phyloP scores from a whole-genome alignment of 2,329 filamentous ascomycete genomes.

The Fusarium dlaminii region DNA sequence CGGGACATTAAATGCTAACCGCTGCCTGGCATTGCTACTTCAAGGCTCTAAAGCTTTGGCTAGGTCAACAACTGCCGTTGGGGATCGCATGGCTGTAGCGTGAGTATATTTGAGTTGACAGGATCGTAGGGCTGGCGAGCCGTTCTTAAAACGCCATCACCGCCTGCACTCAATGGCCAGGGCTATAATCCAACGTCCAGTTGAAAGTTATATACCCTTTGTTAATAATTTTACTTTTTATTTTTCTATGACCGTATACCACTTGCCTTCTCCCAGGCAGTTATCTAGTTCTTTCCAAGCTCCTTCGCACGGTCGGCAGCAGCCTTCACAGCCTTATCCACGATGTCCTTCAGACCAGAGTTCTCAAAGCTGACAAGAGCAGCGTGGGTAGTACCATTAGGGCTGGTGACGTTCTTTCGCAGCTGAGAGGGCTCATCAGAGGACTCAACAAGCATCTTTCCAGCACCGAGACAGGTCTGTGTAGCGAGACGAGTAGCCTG shows the following conservation, averaged over 20 bases:
- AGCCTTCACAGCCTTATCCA: constrained; percentile 58
- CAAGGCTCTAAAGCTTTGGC: too few relatives aligned
- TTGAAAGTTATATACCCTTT: too few relatives aligned
- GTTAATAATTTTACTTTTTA: not conserved
- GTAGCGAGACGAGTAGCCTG: constrained; percentile 60
- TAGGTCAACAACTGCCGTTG: too few relatives aligned
- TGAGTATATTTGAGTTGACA: too few relatives aligned
- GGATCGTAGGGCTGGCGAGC: too few relatives aligned
- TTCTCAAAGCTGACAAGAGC: constrained; percentile 59
- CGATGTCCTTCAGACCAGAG: constrained; percentile 54
- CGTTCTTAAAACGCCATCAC: too few relatives aligned
- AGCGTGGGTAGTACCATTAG: constrained; percentile 61
- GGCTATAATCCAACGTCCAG: too few relatives aligned
- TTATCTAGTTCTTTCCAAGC: constrained; percentile 50
- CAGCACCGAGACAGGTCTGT: constrained; percentile 62
- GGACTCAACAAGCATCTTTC: constrained; percentile 60
- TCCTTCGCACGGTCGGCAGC: constrained; percentile 55
- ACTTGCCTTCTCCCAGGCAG: too few relatives aligned
- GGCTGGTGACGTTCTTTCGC: constrained; percentile 62
- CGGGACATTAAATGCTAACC: too few relatives aligned
- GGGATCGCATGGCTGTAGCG: too few relatives aligned
- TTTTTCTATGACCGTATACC: not conserved
- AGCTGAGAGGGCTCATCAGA: constrained; percentile 57
- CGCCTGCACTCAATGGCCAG: too few relatives aligned
- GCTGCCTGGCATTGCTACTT: too few relatives aligned